Evolutionary conservation across 345 rosid species (phyloP), one percentile per base, ranked within the genome.

Genomic region (Kernera saxatilis): DNA sequence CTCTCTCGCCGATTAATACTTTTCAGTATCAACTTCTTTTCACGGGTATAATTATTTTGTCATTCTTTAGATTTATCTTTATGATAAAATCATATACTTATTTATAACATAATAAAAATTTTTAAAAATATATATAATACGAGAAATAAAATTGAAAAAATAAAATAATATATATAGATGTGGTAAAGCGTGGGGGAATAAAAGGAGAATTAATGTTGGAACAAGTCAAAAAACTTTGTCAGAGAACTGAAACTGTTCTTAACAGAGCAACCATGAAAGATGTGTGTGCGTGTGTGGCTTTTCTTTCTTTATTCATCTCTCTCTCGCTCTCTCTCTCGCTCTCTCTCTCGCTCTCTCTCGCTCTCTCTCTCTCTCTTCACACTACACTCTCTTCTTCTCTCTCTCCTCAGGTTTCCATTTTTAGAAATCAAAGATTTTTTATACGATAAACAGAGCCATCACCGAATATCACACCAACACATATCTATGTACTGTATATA

Each of bases 221-320:
- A 56, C 64, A 69, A 57, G 65, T 57, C 56, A 70, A 70, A 54
- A 70, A 57, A 41, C 65, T 43, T 30, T 57, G 74, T 70, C 74
- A 70, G 74, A 70, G 49, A 56, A 58, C 74, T 58, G 74, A 70
- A 70, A 58, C 74, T 54, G 57, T 56, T 70, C 58, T 58, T 26
- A 46, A 58, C 48, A 70, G 58, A 57, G 67, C 57, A 70, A 58
- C 74, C 74, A 70, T 70, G 74, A 58, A 70, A 70, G 65, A 58
- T 70, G 74, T 70, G 67, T 57, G 74, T 46, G 49, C 58, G 67
- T 37, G 73, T 45, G 48, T 66, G 59, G 23, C 50, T 51, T 32
- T 58, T 41, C 72, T 40, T 53, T 33, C 52, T 44, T 2, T 41
- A n/a, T 69, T 35, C 21, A 1, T 2, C 5, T 9, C n/a, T n/a